Evolutionary conservation across 2,329 filamentous ascomycete genomes (phyloP).

Genomic region (Pseudovirgaria hyperparasitica): DNA sequence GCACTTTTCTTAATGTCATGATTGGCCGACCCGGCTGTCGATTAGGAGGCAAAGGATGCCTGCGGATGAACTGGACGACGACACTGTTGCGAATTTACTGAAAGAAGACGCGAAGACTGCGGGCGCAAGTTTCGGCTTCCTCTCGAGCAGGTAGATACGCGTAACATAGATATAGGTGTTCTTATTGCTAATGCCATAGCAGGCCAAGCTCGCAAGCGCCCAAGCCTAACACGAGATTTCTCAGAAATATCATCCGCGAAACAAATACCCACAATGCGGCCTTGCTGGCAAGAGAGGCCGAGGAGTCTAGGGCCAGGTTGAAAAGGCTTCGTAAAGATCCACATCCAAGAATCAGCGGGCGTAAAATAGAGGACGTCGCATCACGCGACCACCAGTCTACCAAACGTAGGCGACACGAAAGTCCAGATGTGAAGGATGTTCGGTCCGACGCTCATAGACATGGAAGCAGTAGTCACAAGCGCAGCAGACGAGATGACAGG

Average conservation of each 20-base stretch:
- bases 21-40: conserved; percentile 10
- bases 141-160: no score
- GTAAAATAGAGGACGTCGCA: no score
- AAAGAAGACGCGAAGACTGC: conserved; percentile 65
- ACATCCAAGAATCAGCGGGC: not conserved
- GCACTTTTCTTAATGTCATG: conserved; percentile 1
- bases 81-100: conserved; percentile 69
- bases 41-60: conserved; percentile 4
- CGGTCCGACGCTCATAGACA: no score
- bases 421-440: no score
- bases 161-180: no score
- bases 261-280: conserved; percentile 84
- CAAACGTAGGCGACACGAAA: no score
- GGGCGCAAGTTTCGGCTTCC: no score
- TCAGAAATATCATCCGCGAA: conserved; percentile 77
- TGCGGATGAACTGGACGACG: conserved; percentile 47
- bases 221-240: conserved; percentile 84
- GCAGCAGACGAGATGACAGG: no score
- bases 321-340: conserved; percentile 32
- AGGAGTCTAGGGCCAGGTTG: conserved; percentile 62
- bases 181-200: conserved; percentile 4
- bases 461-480: no score
- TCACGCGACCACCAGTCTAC: no score
- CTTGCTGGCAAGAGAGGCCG: conserved; percentile 69
- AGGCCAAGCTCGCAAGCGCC: conserved; percentile 55